A percentile compares a stretch with the other conserved stretches of the same genome.
These are phyloP conservation scores for Pseudogymnoascus sp. DNA, from an alignment of 2,329 filamentous ascomycete genomes.

Conservation along the genomic window DNA sequence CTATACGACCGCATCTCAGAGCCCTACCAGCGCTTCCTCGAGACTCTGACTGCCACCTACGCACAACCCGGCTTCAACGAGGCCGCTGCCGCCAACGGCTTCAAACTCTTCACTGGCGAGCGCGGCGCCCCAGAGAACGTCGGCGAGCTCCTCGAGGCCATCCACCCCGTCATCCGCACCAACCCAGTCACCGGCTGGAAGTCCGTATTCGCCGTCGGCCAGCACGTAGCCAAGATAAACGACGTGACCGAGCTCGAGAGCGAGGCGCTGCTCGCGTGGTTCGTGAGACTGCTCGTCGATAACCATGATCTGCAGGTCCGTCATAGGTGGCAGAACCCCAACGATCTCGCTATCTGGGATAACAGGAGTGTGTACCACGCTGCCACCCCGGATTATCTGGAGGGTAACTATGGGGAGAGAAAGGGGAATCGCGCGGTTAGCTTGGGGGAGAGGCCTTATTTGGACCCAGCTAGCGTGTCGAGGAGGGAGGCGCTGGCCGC, in stretches of 20 bases:
- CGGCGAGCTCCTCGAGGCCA: conserved; percentile 38
- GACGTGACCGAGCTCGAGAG: conserved; percentile 41
- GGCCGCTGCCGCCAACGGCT: conserved; percentile 37
- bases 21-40: conserved; percentile 48
- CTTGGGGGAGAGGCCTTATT: conserved; percentile 42
- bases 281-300: conserved; percentile 41
- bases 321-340: conserved; percentile 29
- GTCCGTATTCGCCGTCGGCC: conserved; percentile 43
- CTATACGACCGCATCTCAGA: conserved; percentile 54
- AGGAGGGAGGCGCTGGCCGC: conserved; percentile 34
- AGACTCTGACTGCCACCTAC: conserved; percentile 47
- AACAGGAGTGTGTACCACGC: conserved; percentile 46
- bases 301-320: conserved; percentile 49
- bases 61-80: conserved; percentile 42
- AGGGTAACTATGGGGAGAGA: conserved; percentile 36
- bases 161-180: conserved; percentile 47
- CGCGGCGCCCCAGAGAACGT: conserved; percentile 44
- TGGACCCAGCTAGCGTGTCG: conserved; percentile 38
- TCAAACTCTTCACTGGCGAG: conserved; percentile 37
- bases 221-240: conserved; percentile 43
- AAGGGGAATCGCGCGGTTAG: conserved; percentile 40
- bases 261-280: conserved; percentile 41
- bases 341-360: conserved; percentile 46
- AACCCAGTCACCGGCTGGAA: conserved; percentile 53
- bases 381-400: conserved; percentile 43